Conservation (phyloP, 2,329 filamentous ascomycete species). For the Fusarium miscanthi region DNA sequence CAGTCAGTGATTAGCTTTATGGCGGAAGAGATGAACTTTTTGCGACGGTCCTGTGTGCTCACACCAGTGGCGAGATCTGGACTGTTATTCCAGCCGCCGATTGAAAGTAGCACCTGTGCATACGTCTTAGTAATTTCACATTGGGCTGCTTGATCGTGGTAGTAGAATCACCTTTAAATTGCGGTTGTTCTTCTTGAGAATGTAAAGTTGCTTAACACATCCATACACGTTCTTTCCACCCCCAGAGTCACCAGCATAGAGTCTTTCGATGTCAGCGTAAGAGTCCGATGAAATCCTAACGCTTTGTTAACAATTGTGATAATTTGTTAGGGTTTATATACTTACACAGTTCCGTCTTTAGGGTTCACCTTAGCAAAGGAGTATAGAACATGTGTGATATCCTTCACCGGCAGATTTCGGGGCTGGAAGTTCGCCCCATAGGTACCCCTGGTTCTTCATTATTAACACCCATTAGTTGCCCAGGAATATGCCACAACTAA, state of each 20-base stretch:
- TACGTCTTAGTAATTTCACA: constrained; percentile 19
- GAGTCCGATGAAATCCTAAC: constrained; percentile 42
- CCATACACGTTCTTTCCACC: constrained; percentile 78
- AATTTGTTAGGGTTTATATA: neutral
- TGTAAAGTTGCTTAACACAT: constrained; percentile 79
- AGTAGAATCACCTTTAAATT: constrained; percentile 71
- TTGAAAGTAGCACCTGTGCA: constrained; percentile 21
- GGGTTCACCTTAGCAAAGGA: constrained; percentile 60
- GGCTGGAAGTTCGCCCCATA: constrained; percentile 80
- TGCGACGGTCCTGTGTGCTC: constrained; percentile 69
- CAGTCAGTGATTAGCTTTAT: constrained; percentile 76
- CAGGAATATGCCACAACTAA: constrained; percentile 40
- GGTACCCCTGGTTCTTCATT: constrained; percentile 64
- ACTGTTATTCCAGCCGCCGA: constrained; percentile 85
- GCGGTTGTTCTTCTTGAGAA: constrained; percentile 80
- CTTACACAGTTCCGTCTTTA: constrained; percentile 60
- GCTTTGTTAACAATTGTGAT: neutral
- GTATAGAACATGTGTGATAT: constrained; percentile 80
- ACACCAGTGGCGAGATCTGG: constrained; percentile 61
- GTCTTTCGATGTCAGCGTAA: constrained; percentile 69
- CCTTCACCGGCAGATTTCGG: constrained; percentile 72
- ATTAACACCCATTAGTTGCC: constrained; percentile 1
- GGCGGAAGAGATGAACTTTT: constrained; percentile 74
- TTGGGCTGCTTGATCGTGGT: neutral
- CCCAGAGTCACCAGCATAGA: constrained; percentile 72